Evolutionary conservation across 108 stramenopile genomes (phyloP).

Genomic region (Nitzschia sp.): DNA sequence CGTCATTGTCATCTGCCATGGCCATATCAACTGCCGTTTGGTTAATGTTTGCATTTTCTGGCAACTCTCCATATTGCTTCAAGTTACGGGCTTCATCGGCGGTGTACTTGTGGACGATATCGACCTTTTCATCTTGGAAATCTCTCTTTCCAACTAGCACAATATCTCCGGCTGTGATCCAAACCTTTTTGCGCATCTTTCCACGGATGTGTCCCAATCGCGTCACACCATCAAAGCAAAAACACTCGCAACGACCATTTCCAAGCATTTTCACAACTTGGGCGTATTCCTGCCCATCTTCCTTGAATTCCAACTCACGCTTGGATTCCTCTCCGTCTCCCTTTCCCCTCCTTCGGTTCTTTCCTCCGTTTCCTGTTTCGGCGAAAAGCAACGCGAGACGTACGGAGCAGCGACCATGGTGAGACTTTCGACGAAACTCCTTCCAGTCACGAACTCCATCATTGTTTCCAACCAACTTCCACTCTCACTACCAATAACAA

Average conservation of each 20-base stretch:
- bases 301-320: constrained; percentile 99
- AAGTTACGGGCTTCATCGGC: constrained; percentile 99
- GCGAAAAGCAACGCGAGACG: background rate
- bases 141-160: constrained; percentile 96
- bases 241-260: constrained; percentile 96
- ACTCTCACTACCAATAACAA: background rate
- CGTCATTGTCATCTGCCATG: constrained; percentile 93
- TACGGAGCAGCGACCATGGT: background rate
- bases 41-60: constrained; percentile 98
- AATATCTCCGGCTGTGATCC: constrained; percentile 97
- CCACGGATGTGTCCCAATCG: constrained; percentile 98
- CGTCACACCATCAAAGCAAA: constrained; percentile 98
- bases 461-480: too few relatives aligned
- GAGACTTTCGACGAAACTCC: too few relatives aligned
- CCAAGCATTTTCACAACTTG: constrained; percentile 98
- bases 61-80: constrained; percentile 98
- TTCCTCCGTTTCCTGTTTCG: constrained; percentile 95
- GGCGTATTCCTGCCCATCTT: constrained; percentile 90
- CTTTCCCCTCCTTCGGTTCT: constrained; percentile 98
- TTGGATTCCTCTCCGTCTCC: constrained; percentile 98
- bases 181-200: constrained; percentile 99
- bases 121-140: constrained; percentile 99
- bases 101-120: constrained; percentile 98
- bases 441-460: too few relatives aligned
- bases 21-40: constrained; percentile 99